Conservation (phyloP, 164 flowering plant genomes). For the Chimonanthus praecox region DNA sequence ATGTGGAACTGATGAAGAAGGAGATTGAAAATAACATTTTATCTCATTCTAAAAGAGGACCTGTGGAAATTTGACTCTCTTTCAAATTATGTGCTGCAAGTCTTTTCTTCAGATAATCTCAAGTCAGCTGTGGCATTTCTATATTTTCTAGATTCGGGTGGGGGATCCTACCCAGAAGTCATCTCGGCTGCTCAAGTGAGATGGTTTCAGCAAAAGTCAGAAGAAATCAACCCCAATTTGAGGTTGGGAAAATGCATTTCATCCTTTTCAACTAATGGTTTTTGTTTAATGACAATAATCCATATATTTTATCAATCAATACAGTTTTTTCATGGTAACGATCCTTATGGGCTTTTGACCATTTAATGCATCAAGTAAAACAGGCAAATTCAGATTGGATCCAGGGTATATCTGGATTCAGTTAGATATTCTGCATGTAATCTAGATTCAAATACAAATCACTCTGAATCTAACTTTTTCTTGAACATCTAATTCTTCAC, state of each 20-base stretch:
- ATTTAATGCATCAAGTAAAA: too few relatives aligned
- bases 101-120: constrained; percentile 39
- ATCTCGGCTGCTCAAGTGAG: constrained; percentile 71
- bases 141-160: constrained; percentile 91
- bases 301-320: too few relatives aligned
- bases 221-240: constrained; percentile 57
- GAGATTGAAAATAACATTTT: constrained; percentile 44
- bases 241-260: constrained; percentile 29
- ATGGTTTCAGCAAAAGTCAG: constrained; percentile 58
- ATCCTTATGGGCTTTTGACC: too few relatives aligned
- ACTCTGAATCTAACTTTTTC: too few relatives aligned
- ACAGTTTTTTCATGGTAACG: too few relatives aligned
- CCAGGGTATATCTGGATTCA: too few relatives aligned
- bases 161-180: constrained; percentile 87
- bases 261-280: too few relatives aligned
- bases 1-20: constrained; percentile 42
- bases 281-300: too few relatives aligned
- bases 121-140: constrained; percentile 37
- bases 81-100: constrained; percentile 68
- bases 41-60: constrained; percentile 56
- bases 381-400: too few relatives aligned
- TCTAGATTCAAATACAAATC: too few relatives aligned
- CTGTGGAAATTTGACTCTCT: constrained; percentile 71
- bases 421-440: too few relatives aligned
- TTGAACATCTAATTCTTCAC: too few relatives aligned